Conservation (phyloP, 257 asterid genomes). For the Gentiana straminea region DNA sequence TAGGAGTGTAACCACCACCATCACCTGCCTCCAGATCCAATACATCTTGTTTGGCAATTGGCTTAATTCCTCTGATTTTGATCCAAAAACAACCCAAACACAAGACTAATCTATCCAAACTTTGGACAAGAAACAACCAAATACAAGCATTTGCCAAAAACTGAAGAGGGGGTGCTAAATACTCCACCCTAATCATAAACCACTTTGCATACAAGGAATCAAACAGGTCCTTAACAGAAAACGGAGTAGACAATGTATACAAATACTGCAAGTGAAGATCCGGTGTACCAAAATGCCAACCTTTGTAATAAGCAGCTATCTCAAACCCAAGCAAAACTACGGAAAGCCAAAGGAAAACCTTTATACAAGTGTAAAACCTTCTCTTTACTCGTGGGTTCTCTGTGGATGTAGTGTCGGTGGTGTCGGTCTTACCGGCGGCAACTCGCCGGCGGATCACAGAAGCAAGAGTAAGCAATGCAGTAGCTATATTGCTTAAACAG, state of each 20-base stretch:
- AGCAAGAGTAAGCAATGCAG: conserved; percentile 66
- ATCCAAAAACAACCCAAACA: conserved; percentile 93
- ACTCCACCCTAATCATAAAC: conserved; percentile 76
- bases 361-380: conserved; percentile 52
- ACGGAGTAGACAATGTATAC: conserved; percentile 33
- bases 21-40: conserved; percentile 68
- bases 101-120: conserved; percentile 66
- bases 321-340: conserved; percentile 53
- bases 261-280: conserved; percentile 48
- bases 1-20: conserved; percentile 66
- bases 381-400: conserved; percentile 32
- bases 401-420: conserved; percentile 37
- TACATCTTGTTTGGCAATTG: conserved; percentile 37
- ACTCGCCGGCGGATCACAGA: conserved; percentile 71
- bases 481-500: conserved; percentile 61
- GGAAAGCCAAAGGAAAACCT: conserved; percentile 45
- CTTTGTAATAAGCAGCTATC: conserved; percentile 61
- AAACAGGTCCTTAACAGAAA: conserved; percentile 46
- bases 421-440: conserved; percentile 63
- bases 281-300: conserved; percentile 69
- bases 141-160: conserved; percentile 65
- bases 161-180: conserved; percentile 79
- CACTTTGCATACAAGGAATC: conserved; percentile 51
- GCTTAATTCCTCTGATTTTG: conserved; percentile 45
- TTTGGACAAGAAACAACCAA: conserved; percentile 63